Percentiles rank a stretch among this genome's conserved stretches.
Conservation (phyloP, 768 basidiomycete species). For the Xerocomellus chrysenteron region DNA sequence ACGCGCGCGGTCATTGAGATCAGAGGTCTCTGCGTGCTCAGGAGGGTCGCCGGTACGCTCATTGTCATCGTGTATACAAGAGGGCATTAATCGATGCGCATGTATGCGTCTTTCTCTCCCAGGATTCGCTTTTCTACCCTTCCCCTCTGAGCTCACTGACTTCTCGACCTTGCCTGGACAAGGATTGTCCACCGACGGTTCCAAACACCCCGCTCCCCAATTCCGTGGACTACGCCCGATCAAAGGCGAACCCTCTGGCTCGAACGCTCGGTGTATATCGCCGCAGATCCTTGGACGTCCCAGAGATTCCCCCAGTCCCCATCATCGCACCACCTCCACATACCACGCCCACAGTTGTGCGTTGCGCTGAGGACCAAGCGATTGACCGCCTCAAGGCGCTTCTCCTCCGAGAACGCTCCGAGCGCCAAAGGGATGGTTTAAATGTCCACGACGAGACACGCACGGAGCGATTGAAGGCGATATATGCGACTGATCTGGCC, state of each 20-base stretch:
- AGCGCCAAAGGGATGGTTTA: conserved; percentile 38
- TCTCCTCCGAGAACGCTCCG: conserved; percentile 40
- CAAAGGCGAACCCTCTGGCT: conserved; percentile 23
- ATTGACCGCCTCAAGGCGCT: conserved; percentile 43
- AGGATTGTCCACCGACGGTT: conserved; percentile 19
- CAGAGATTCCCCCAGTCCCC: conserved; percentile 37
- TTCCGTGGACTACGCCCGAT: conserved; percentile 20
- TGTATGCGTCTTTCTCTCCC: conserved; percentile 5
- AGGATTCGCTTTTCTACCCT: conserved; percentile 10
- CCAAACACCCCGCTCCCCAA: conserved; percentile 28
- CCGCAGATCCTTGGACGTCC: not conserved
- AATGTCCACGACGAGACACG: conserved; percentile 11
- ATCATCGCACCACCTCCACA: conserved; percentile 53
- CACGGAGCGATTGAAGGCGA: not conserved
- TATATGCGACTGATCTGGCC: not conserved
- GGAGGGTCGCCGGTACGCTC: conserved; percentile 8
- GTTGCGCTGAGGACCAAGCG: conserved; percentile 41
- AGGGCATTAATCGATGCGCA: not conserved
- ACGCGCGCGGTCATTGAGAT: conserved; percentile 39
- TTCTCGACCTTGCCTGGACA: not conserved
- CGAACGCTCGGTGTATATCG: conserved; percentile 19
- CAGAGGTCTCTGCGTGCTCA: conserved; percentile 22
- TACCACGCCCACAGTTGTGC: conserved; percentile 23
- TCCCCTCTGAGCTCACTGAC: conserved; percentile 4
- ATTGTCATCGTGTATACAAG: not conserved